Base-by-base conservation (phyloP, 108 stramenopile species). In the Nitzschia inconspicua region DNA sequence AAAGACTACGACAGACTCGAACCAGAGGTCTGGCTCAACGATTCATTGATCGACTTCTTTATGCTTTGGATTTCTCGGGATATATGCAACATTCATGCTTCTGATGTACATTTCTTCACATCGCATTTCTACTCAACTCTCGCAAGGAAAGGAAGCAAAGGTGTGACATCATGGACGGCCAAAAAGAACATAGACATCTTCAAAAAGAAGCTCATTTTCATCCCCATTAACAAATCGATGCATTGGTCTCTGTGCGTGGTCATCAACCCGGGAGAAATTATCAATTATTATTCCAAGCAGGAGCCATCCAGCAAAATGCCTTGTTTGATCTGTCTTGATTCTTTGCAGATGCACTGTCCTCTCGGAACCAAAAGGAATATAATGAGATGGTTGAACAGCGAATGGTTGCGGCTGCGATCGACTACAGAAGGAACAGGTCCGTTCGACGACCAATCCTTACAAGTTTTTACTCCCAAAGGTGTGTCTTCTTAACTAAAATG, bases 171-270 rank as follows among this genome's bases (percentile, higher is more conserved):
- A 1, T 95, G 94, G 94, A 92, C 88, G 1, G 58, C 55, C 7
- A 68, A 72, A 57, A 91, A 86, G 48, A 82, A 84, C 39, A 86
- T 95, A 26, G 76, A 95, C 63, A 76, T 98, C 10, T 97, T 98
- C 61, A 32, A 72, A 10, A 94, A 96, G 70, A 83, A 83, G 50
- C 66, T 96, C 7, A 78, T 97, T 22, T 86, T 97, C 57, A 73
- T 98, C n/a, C 98, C 98, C 0, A 80, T 98, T 48, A 95, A 94
- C 70, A 88, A 90, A 64, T 49, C 68, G 49, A 58, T 97, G 35
- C 98, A 98, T 73, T 98, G 98, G 98, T 94, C 92, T 22, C 78
- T 98, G 5, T 93, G 90, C 48, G 92, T 94, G 35, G 79, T 96
- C 40, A 85, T 88, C 47, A 95, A 97, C 69, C 96, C 95, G 20